Percentiles rank a stretch among this genome's conserved stretches.
phyloP scores from a whole-genome alignment of 495 filamentous ascomycete genomes.

The Rostrohypoxylon terebratum region DNA sequence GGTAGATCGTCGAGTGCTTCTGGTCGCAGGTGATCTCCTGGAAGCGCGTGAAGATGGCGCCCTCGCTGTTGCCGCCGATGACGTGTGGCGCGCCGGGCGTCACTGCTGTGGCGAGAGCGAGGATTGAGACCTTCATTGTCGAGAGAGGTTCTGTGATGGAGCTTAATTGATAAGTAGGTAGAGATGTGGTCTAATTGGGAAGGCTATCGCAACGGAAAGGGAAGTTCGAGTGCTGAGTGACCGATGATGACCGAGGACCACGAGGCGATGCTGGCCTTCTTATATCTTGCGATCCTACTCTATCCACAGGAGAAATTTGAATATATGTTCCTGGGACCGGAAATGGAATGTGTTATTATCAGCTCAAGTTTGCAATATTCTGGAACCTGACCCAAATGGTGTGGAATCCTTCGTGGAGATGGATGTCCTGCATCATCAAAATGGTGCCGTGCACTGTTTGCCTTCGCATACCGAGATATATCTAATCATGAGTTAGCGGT shows the following conservation, averaged over 20 bases:
- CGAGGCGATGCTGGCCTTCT: not conserved
- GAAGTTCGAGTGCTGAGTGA: not conserved
- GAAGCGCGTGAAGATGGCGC: not conserved
- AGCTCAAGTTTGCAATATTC: not conserved
- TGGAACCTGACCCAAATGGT: not conserved
- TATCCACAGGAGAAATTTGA: not conserved
- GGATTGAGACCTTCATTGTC: conserved; percentile 1
- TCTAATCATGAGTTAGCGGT: not conserved
- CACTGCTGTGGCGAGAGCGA: not conserved
- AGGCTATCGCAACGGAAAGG: not conserved
- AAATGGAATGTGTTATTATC: not conserved
- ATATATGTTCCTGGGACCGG: not conserved
- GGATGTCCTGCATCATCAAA: not conserved
- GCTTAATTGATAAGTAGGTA: no score
- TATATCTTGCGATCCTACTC: not conserved
- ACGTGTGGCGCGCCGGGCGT: not conserved
- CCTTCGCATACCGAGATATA: not conserved
- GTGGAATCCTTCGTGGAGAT: not conserved
- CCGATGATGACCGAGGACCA: not conserved
- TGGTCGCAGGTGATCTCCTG: not conserved
- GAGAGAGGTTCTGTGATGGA: not conserved
- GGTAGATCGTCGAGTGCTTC: not conserved
- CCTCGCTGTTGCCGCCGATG: not conserved
- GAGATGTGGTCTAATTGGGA: not conserved
- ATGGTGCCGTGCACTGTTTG: conserved; percentile 4